These are phyloP conservation scores for Picea abies DNA, from an alignment of 83 land plant species.

Conservation along the genomic window DNA sequence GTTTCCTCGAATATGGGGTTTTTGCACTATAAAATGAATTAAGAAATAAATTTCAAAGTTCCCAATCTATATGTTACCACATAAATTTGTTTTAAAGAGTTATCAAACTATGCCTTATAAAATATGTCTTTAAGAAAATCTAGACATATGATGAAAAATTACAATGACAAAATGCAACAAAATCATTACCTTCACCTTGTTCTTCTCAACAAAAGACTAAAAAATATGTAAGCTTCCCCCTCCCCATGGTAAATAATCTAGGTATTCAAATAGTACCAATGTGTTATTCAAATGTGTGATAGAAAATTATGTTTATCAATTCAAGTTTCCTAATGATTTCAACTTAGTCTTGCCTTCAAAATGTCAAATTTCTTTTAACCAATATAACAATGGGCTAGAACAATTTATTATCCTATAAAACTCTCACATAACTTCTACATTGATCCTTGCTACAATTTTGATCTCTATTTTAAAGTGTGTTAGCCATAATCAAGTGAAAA, in stretches of 20 bases:
- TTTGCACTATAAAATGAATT: not conserved
- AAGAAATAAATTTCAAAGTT: not conserved
- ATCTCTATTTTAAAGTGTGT: constrained; percentile 16
- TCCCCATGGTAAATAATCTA: constrained; percentile 13
- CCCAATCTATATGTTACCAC: not conserved
- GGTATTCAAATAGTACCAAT: not conserved
- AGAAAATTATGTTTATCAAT: not conserved
- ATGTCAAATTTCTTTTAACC: not conserved
- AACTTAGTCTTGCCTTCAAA: constrained; percentile 16
- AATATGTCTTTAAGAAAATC: too few species aligned
- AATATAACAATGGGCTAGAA: not conserved
- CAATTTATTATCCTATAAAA: not conserved
- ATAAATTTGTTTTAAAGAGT: too few species aligned
- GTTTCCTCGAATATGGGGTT: not conserved
- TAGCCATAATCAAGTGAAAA: constrained; percentile 72
- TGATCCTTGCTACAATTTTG: not conserved
- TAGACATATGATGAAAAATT: not conserved
- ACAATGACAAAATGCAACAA: not conserved
- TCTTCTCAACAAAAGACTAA: not conserved
- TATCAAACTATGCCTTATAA: too few species aligned
- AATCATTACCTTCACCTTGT: not conserved
- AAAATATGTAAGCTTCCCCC: not conserved
- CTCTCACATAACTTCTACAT: constrained; percentile 2
- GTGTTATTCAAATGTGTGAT: not conserved
- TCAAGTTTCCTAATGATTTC: constrained; percentile 1